These are phyloP conservation scores for Fusarium sp. DNA, from an alignment of 2,329 filamentous ascomycete species.

Conservation along the genomic window DNA sequence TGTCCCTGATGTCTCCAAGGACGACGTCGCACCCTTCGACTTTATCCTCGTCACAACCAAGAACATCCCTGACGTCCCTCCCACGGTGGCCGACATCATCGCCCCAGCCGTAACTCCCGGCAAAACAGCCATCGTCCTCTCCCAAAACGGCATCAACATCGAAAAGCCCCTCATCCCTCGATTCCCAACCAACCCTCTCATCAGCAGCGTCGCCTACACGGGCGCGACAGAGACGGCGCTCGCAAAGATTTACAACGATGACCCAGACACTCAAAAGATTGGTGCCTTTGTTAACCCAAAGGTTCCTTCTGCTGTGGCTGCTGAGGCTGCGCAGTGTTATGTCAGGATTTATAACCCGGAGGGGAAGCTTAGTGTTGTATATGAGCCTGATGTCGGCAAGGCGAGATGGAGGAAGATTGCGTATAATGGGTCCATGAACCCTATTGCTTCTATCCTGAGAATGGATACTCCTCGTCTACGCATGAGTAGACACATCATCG, in stretches of 20 bases:
- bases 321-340: conserved; percentile 53
- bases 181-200: conserved; percentile 63
- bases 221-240: conserved; percentile 59
- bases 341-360: conserved; percentile 58
- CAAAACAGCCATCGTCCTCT: conserved; percentile 64
- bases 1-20: conserved; percentile 53
- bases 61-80: conserved; percentile 64
- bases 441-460: conserved; percentile 61
- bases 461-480: conserved; percentile 61
- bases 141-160: conserved; percentile 74
- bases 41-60: conserved; percentile 69
- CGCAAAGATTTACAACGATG: conserved; percentile 63
- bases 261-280: conserved; percentile 60
- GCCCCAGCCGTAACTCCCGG: conserved; percentile 61
- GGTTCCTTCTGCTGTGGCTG: conserved; percentile 35
- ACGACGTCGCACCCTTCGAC: conserved; percentile 48
- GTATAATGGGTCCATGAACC: conserved; percentile 62
- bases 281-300: conserved; percentile 59
- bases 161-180: conserved; percentile 61
- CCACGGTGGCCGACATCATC: conserved; percentile 60
- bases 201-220: conserved; percentile 65
- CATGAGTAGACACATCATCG: conserved; percentile 55
- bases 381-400: conserved; percentile 54
- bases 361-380: conserved; percentile 55
- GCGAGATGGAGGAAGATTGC: conserved; percentile 63